These are phyloP conservation scores for Neckera pumila DNA, from an alignment of 225 moss, liverwort and hornwort genomes.

Conservation along the genomic window DNA sequence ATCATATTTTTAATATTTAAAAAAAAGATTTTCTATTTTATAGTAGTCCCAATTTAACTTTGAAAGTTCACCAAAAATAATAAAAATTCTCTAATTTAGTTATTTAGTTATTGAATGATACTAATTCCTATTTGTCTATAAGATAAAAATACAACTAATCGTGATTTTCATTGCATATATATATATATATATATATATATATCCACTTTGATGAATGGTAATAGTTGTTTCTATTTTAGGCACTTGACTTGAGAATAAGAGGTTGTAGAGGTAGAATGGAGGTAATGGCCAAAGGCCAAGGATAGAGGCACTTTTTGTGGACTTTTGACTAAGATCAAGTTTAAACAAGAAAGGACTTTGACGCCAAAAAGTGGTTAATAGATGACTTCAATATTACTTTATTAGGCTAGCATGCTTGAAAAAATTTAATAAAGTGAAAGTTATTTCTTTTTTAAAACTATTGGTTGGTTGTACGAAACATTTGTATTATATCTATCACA, in stretches of 20 bases:
- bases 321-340: not conserved
- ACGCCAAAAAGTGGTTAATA: not conserved
- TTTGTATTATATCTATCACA: too few species aligned
- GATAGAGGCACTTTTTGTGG: fast-evolving
- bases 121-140: not conserved
- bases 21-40: too few species aligned
- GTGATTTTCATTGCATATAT: not conserved
- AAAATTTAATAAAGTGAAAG: not conserved
- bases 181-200: too few species aligned
- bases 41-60: too few species aligned
- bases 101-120: too few species aligned
- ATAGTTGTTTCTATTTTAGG: not conserved
- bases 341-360: not conserved
- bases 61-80: not conserved
- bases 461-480: too few species aligned
- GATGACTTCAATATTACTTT: too few species aligned
- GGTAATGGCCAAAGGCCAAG: not conserved
- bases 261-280: not conserved
- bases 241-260: not conserved
- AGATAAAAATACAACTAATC: not conserved
- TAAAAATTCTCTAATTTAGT: fast-evolving
- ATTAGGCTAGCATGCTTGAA: too few species aligned
- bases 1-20: too few species aligned
- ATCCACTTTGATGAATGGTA: not conserved
- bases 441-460: not conserved